Evolutionary conservation across 345 rosid species (phyloP).

Genomic region (Punica granatum): DNA sequence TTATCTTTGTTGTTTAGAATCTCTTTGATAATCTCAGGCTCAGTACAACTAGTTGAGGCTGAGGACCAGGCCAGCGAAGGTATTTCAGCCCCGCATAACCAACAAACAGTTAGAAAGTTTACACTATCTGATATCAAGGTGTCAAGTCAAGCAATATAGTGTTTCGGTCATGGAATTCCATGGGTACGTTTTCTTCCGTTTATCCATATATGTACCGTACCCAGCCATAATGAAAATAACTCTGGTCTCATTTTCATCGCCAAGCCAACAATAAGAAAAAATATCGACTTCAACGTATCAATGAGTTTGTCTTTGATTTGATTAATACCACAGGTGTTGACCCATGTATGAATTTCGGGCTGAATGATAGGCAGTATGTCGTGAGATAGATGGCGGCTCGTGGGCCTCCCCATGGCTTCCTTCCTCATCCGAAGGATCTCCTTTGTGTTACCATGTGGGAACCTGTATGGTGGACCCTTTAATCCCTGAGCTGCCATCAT

Average conservation of each 20-base stretch:
- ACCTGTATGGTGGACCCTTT: slow-evolving; percentile 28
- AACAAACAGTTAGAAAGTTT: background rate
- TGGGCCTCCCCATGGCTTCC: slow-evolving; percentile 10
- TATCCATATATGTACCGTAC: too few relatives aligned
- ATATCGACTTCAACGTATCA: too few relatives aligned
- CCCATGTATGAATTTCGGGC: slow-evolving; percentile 26
- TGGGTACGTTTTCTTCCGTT: too few relatives aligned
- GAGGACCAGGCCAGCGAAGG: slow-evolving; percentile 28
- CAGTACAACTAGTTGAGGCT: slow-evolving; percentile 29
- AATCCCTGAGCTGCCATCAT: slow-evolving; percentile 17
- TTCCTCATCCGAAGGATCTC: slow-evolving; percentile 18
- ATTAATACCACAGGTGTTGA: slow-evolving; percentile 18
- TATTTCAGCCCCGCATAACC: slow-evolving; percentile 23
- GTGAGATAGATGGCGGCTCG: slow-evolving; percentile 16
- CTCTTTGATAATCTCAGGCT: slow-evolving; percentile 35
- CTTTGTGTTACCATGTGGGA: slow-evolving; percentile 30
- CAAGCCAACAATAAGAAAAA: background rate
- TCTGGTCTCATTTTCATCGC: too few relatives aligned
- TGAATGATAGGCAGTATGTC: slow-evolving; percentile 15
- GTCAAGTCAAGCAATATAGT: too few relatives aligned
- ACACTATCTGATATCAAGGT: too few relatives aligned
- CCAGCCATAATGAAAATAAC: too few relatives aligned
- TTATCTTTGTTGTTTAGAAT: slow-evolving; percentile 28
- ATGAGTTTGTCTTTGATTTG: too few relatives aligned
- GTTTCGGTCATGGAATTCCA: too few relatives aligned